Evolutionary conservation across 2,329 filamentous ascomycete species (phyloP).

Genomic region (Chalaropsis ovoidea): DNA sequence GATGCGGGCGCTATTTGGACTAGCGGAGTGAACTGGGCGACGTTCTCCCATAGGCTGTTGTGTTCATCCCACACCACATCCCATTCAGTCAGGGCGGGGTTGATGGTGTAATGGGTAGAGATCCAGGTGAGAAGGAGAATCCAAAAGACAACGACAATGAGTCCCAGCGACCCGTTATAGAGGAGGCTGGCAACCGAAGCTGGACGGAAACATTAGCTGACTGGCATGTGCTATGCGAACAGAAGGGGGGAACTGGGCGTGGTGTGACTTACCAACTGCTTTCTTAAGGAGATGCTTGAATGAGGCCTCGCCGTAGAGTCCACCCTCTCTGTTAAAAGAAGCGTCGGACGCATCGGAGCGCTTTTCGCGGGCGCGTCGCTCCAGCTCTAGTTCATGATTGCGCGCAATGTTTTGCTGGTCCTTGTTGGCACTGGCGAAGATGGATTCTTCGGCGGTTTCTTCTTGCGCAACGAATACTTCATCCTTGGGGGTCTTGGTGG

Average conservation of each 20-base stretch:
- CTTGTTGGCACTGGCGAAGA: neutral
- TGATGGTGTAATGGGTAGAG: constrained; percentile 18
- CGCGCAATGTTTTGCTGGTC: neutral
- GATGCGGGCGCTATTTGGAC: constrained; percentile 4
- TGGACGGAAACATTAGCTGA: constrained; percentile 3
- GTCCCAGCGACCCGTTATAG: constrained; percentile 6
- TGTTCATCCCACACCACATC: constrained; percentile 29
- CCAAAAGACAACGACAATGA: constrained; percentile 20
- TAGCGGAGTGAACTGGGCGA: constrained; percentile 30
- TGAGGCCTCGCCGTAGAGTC: constrained; percentile 16
- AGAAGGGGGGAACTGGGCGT: neutral
- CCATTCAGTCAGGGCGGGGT: constrained; percentile 20
- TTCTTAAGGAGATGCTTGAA: constrained; percentile 17
- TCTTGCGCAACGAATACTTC: neutral
- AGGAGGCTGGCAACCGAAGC: constrained; percentile 9
- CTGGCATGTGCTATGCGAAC: neutral
- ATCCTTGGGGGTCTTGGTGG: neutral
- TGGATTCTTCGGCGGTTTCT: neutral
- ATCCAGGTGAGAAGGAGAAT: constrained; percentile 9
- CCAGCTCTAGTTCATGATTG: neutral
- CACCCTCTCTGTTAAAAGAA: constrained; percentile 17
- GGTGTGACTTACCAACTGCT: constrained; percentile 15
- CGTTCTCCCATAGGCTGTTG: constrained; percentile 28
- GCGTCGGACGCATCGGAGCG: neutral
- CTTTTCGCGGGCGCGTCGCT: constrained; percentile 5